Evolutionary conservation across 2,329 filamentous ascomycete genomes (phyloP), one percentile per base, ranked within the genome.

Genomic region (Aspergillus sp.): DNA sequence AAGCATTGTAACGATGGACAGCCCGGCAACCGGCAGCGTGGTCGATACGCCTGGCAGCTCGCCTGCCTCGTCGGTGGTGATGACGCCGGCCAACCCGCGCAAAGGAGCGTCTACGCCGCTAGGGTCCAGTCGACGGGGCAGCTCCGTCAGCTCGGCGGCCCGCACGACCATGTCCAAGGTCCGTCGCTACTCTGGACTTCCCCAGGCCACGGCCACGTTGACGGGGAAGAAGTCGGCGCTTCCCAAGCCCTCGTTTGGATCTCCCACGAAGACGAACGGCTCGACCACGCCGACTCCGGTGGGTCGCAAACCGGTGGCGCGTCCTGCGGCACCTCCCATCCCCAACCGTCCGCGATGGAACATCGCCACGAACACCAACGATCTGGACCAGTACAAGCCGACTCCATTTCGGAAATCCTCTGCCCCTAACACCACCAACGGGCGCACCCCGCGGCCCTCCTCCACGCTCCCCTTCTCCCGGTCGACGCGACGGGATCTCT

Each of bases 1-100:
- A 0, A 97, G 91, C 67, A 91, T 97, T 75, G 81, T 96, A 3
- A 96, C 91, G 2, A 90, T 90, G 65, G 92, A 96, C 70, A 84
- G 86, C 55, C 92, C 90, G 2, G 85, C 88, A 2, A 78, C 85
- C 10, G 87, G 84, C 62, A 94, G 90, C 68, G 84, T 85, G 51
- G 77, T 87, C 50, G 91, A 89, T 36, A 91, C 89, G 0, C 89
- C 89, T 0, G 86, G 87, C 50, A 91, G 86, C 77, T 90, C 88
- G 4, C 88, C 88, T 26, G 86, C 87, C 26, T 89, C 87, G 16
- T 90, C 87, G 20, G 79, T 90, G 20, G 75, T 89, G 52, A 73
- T 85, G 67, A 76, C 81, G 31, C 81, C 83, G 59, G 79, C 82
- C 29, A 83, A 79, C 67, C 79, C 77, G 63, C 81, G 78, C 66